These are phyloP conservation scores for Chaetomium globosum DNA, from an alignment of 2,329 filamentous ascomycete species.

Conservation along the genomic window DNA sequence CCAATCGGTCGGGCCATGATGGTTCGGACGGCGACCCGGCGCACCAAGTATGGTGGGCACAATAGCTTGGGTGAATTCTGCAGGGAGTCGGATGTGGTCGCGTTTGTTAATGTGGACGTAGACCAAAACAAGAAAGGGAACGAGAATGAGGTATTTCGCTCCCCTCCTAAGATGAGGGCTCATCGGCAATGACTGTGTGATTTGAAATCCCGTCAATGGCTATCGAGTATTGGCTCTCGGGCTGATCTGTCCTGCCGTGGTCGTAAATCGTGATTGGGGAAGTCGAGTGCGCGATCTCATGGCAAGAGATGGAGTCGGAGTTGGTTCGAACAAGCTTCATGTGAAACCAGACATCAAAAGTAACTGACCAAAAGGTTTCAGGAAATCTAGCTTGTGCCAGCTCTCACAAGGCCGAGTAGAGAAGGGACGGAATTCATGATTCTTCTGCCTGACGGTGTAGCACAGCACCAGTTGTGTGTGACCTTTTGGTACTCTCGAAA, in stretches of 20 bases:
- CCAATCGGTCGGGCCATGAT: conserved; percentile 18
- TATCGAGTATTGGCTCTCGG: neutral
- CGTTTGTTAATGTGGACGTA: neutral
- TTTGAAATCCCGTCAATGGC: neutral
- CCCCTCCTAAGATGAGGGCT: neutral
- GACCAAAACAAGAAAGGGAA: neutral
- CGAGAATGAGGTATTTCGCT: neutral
- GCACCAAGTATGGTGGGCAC: neutral
- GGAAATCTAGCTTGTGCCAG: neutral
- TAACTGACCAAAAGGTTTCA: neutral
- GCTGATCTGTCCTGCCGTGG: neutral
- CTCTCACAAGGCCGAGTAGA: neutral
- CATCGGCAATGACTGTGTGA: neutral
- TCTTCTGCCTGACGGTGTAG: neutral
- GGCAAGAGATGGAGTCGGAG: neutral
- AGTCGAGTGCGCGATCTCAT: neutral
- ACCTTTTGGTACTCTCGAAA: neutral
- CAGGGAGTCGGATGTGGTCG: neutral
- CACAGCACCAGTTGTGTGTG: neutral
- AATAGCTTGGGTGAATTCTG: neutral
- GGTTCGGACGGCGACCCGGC: neutral
- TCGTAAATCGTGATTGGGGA: neutral
- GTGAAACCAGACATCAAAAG: neutral
- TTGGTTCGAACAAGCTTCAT: neutral
- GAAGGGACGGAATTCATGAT: neutral